Evolutionary conservation across 129 eudicot species (phyloP), one percentile per base, ranked within the genome.

Genomic region (Heracleum sosnowskyi): DNA sequence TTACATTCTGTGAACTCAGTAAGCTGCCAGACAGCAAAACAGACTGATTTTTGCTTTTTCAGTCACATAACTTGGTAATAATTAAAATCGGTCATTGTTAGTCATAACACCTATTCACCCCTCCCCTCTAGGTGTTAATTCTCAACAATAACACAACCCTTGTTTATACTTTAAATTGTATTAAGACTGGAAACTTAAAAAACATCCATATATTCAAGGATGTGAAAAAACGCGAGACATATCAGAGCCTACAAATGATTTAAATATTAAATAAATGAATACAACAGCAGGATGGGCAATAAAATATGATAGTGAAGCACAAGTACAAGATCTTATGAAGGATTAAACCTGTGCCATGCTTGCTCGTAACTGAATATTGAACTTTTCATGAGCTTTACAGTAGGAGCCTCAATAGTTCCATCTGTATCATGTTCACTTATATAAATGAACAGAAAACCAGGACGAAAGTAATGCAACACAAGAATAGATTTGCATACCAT

Each of bases 321-420:
- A 60, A 74, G 4, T 33, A 60, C 63, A 74, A 84, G 69, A 26
- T 31, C 47, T 63, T 46, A 17, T 45, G 6, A 45, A 40, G 78
- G 77, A 75, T 66, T 55, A 74, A 74, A 96, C 99, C 97, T 96
- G 89, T 96, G 99, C 99, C 97, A 92, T 79, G 99, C 99, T 89
- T 96, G 99, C 88, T 96, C 97, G 40, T 96, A 92, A 85, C 91
- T 87, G 84, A 96, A 96, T 78, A 96, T 79, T 80, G 99, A 88
- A 87, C 99, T 96, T 84, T 96, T 96, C 86, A 96, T 85, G 79
- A 92, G 91, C 89, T 92, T 92, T 81, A 96, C 95, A 10, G 91
- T 69, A 64, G 91, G 89, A 77, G 79, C 86, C 75, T 79, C 92
- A 82, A 76, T 78, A 63, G 82, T 80, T 76, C 88, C 91, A 78